Conservation (phyloP, 257 asterid genomes). For the Knoxia roxburghii region DNA sequence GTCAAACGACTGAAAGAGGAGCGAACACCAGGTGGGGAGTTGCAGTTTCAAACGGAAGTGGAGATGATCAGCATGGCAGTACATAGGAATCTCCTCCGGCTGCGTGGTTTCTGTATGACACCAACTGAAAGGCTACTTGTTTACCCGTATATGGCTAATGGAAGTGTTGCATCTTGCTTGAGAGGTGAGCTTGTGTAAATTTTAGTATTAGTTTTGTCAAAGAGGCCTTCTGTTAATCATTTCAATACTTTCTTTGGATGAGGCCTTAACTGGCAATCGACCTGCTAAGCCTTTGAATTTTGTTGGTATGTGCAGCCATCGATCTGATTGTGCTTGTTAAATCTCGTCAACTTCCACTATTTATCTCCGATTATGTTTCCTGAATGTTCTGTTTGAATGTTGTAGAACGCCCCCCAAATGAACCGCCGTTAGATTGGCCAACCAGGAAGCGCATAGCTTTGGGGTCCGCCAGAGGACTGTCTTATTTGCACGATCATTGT, state of each 20-base stretch:
- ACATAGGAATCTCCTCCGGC: conserved; percentile 46
- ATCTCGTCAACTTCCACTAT: not conserved
- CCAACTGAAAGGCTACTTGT: conserved; percentile 51
- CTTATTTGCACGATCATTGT: conserved; percentile 50
- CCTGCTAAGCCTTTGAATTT: not conserved
- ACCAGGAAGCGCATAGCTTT: conserved; percentile 45
- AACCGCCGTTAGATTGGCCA: conserved; percentile 53
- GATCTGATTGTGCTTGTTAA: not conserved
- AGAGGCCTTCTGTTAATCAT: not conserved
- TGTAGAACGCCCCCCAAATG: conserved; percentile 43
- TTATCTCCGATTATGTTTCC: not conserved
- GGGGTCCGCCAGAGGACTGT: conserved; percentile 52
- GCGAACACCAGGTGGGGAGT: conserved; percentile 58
- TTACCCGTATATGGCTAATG: conserved; percentile 54
- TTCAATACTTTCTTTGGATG: not conserved
- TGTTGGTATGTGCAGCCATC: not conserved
- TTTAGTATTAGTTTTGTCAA: not conserved
- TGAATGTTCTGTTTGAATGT: not conserved
- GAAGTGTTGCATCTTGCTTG: conserved; percentile 54
- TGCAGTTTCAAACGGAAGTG: conserved; percentile 53
- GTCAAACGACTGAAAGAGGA: conserved; percentile 51
- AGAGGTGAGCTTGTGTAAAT: conserved; percentile 32
- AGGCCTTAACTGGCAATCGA: not conserved
- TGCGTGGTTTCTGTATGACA: conserved; percentile 55
- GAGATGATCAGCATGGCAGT: conserved; percentile 61